Conservation (phyloP, 352 stramenopile species). For the Phytopythium cucurbitacearum region DNA sequence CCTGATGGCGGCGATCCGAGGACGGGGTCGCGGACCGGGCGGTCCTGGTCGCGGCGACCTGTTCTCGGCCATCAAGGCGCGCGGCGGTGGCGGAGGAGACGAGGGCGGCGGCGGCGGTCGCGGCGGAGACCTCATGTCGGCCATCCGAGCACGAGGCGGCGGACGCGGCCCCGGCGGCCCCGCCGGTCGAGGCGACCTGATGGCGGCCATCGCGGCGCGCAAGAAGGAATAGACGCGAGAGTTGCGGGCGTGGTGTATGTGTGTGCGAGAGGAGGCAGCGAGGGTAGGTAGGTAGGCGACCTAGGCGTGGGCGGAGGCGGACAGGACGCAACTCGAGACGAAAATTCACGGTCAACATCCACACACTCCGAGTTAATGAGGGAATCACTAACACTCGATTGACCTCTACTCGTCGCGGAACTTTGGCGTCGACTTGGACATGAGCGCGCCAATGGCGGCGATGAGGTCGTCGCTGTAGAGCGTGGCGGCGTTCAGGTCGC, state of each 20-base stretch:
- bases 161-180: conserved; percentile 17
- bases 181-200: conserved; percentile 38
- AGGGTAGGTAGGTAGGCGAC: not conserved
- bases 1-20: conserved; percentile 54
- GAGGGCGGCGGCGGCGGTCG: conserved; percentile 25
- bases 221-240: conserved; percentile 40
- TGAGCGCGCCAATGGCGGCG: conserved; percentile 61
- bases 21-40: conserved; percentile 39
- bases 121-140: conserved; percentile 44
- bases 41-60: conserved; percentile 50
- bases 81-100: conserved; percentile 20
- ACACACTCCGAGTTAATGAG: too few species aligned
- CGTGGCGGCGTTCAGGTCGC: conserved; percentile 81
- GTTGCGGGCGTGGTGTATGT: not conserved
- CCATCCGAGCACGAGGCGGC: conserved; percentile 48
- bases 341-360: too few species aligned
- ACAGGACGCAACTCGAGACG: not conserved
- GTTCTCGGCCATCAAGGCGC: conserved; percentile 61
- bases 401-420: conserved; percentile 64
- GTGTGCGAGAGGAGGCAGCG: not conserved
- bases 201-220: conserved; percentile 55
- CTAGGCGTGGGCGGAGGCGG: not conserved
- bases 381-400: not conserved
- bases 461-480: conserved; percentile 85
- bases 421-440: conserved; percentile 58